Percentiles rank a stretch among this genome's conserved stretches.
phyloP scores from a whole-genome alignment of 495 filamentous ascomycete genomes.

The Parathielavia hyrcaniae region DNA sequence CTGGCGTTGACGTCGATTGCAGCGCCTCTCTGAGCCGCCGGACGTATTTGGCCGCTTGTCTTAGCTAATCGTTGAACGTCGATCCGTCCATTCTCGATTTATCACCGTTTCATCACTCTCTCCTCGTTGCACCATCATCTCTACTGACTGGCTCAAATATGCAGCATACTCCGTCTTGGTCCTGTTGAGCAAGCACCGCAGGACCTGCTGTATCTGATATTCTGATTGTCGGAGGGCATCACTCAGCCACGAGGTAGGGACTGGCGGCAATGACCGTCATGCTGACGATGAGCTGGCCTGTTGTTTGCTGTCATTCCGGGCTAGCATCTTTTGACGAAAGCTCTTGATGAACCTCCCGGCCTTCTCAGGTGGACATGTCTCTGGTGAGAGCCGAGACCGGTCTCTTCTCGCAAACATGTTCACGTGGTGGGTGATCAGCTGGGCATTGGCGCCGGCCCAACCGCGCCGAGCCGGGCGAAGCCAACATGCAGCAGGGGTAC shows the following conservation, averaged over 20 bases:
- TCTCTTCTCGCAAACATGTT: conserved; percentile 15
- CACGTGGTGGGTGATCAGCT: conserved; percentile 32
- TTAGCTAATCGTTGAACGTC: conserved; percentile 17
- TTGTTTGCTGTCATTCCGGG: no score
- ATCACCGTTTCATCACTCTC: neutral
- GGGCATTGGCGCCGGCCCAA: conserved; percentile 6
- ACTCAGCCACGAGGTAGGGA: no score
- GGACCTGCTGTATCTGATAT: no score
- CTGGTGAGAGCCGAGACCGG: neutral
- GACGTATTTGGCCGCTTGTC: conserved; percentile 9
- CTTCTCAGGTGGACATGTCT: no score
- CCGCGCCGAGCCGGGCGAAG: neutral
- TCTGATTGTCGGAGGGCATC: no score
- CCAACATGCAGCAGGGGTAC: neutral
- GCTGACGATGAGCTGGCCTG: no score
- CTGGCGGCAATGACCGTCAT: no score
- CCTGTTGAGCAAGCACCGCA: no score
- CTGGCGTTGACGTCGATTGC: neutral
- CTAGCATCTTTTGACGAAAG: no score
- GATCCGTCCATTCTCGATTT: neutral
- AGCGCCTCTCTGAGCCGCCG: neutral
- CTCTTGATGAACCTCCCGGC: no score
- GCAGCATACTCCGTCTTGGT: no score
- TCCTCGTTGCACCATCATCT: neutral
- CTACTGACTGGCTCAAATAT: neutral